phyloP scores from a whole-genome alignment of 2,329 filamentous ascomycete species.

The Ophiostoma sp. region DNA sequence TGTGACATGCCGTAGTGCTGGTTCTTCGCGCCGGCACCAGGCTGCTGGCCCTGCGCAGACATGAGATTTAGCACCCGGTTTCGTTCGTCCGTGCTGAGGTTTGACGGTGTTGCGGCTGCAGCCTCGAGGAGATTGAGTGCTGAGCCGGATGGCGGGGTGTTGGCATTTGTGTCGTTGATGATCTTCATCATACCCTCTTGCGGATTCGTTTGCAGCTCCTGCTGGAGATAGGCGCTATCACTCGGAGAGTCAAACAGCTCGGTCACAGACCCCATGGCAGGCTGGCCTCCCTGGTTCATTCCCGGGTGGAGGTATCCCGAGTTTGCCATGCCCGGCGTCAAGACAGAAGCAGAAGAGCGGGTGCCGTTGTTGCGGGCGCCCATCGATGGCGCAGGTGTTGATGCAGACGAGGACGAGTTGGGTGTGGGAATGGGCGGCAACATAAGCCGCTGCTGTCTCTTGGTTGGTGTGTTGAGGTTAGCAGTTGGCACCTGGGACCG shows the following conservation, averaged over 20 bases:
- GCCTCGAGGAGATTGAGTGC: constrained; percentile 52
- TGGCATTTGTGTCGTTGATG: constrained; percentile 59
- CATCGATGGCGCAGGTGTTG: neutral
- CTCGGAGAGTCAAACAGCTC: constrained; percentile 53
- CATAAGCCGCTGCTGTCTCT: constrained; percentile 47
- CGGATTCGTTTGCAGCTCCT: constrained; percentile 53
- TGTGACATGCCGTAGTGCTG: neutral
- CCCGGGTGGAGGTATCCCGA: neutral
- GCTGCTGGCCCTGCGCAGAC: constrained; percentile 40
- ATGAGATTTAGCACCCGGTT: constrained; percentile 56
- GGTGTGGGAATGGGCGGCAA: constrained; percentile 47
- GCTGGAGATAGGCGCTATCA: constrained; percentile 46
- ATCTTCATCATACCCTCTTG: constrained; percentile 61
- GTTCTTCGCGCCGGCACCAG: neutral
- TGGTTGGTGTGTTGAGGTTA: constrained; percentile 37
- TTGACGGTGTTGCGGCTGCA: constrained; percentile 51
- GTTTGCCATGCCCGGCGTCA: constrained; percentile 11
- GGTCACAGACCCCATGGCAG: constrained; percentile 49
- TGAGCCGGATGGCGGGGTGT: constrained; percentile 35
- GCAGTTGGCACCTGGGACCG: constrained; percentile 36
- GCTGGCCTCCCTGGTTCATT: constrained; percentile 17
- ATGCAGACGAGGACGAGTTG: constrained; percentile 26
- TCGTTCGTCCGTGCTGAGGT: constrained; percentile 52
- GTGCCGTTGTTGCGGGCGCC: constrained; percentile 11
- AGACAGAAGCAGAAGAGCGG: constrained; percentile 15